Evolutionary conservation across 352 stramenopile genomes (phyloP).

Genomic region (Phytophthora pisi): DNA sequence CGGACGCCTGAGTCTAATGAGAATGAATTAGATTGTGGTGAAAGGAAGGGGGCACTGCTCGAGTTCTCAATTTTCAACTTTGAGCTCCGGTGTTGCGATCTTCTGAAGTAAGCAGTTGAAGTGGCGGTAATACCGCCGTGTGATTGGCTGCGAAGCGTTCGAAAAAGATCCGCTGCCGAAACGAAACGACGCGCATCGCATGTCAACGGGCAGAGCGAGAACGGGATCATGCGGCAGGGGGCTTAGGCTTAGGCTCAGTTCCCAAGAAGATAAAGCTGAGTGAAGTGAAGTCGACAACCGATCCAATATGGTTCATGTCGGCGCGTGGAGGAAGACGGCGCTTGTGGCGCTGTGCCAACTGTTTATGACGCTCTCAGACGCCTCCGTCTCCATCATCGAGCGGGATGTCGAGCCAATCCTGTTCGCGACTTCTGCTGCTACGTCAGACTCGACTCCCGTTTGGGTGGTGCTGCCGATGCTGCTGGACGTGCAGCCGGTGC

Average conservation of each 20-base stretch:
- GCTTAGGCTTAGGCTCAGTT: slow-evolving; percentile 4
- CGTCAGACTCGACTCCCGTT: slow-evolving; percentile 6
- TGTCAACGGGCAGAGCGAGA: slow-evolving; percentile 1
- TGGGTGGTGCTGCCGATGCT: slow-evolving; percentile 49
- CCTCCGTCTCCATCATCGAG: slow-evolving; percentile 17
- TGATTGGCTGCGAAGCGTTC: slow-evolving; percentile 1
- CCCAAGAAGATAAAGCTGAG: slow-evolving; percentile 5
- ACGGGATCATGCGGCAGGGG: not conserved
- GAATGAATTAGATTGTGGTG: too few species aligned
- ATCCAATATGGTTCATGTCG: slow-evolving; percentile 9
- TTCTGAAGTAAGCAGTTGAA: slow-evolving; percentile 28
- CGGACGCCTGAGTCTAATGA: too few species aligned
- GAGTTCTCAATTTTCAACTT: too few species aligned
- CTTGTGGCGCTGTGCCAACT: slow-evolving; percentile 16
- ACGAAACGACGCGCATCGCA: slow-evolving; percentile 29
- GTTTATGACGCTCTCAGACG: not conserved
- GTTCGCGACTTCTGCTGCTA: slow-evolving; percentile 19
- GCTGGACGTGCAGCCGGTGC: slow-evolving; percentile 56
- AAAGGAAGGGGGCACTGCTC: too few species aligned
- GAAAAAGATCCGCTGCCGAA: slow-evolving; percentile 5
- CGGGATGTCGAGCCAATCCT: slow-evolving; percentile 3
- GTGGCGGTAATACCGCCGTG: slow-evolving; percentile 1
- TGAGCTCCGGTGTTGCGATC: not conserved
- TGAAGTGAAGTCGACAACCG: not conserved
- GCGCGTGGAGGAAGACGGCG: slow-evolving; percentile 4